These are phyloP conservation scores for Trypanosomatidae sp. DNA, from an alignment of 208 protist genomes.

Conservation along the genomic window DNA sequence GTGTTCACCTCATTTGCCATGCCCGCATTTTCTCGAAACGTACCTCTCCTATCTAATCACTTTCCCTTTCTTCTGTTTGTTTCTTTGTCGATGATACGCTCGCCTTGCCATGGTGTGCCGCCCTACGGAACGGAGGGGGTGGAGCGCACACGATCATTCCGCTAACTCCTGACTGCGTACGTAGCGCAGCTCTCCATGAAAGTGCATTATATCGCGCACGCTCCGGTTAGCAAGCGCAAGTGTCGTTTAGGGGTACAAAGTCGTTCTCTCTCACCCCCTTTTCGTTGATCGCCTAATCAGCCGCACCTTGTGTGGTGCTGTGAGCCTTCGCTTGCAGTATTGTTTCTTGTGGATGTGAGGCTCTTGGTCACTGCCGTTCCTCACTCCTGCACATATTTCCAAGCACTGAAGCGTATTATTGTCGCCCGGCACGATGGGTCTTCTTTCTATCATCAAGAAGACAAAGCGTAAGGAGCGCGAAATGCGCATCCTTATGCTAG, in stretches of 20 bases:
- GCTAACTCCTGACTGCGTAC: not conserved
- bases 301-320: not conserved
- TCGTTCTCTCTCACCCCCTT: not conserved
- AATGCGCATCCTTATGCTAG: conserved; percentile 98
- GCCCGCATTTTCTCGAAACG: not conserved
- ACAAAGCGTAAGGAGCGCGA: conserved; percentile 99
- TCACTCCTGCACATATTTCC: not conserved
- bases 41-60: conserved; percentile 1
- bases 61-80: not conserved
- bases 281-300: not conserved
- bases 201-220: not conserved
- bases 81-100: conserved; percentile 15
- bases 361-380: not conserved
- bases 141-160: not conserved
- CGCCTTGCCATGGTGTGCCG: conserved; percentile 11
- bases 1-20: not conserved
- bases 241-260: not conserved
- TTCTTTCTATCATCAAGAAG: conserved; percentile 98
- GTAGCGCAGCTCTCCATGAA: not conserved
- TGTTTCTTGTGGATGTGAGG: conserved; percentile 2
- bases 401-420: not conserved
- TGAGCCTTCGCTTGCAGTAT: not conserved
- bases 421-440: conserved; percentile 89
- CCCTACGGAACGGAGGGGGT: not conserved
- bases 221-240: not conserved